phyloP scores from a whole-genome alignment of 2,329 filamentous ascomycete species.

The Penicillium sp. region DNA sequence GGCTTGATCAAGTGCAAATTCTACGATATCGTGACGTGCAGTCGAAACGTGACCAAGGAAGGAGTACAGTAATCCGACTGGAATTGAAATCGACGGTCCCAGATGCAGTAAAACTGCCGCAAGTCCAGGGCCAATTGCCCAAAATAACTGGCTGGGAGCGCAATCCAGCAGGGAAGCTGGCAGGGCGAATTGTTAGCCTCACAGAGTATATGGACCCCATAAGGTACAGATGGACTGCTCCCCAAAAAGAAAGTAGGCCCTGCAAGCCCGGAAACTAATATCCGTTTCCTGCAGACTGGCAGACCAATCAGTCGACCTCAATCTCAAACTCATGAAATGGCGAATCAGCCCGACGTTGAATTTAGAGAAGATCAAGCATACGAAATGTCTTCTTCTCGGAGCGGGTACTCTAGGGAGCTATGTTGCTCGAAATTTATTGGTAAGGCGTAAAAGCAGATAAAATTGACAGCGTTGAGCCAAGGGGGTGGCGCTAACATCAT shows the following conservation, averaged over 20 bases:
- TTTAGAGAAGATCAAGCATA: conserved; percentile 83
- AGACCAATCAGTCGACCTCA: conserved; percentile 92
- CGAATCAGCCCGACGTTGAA: conserved; percentile 85
- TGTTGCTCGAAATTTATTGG: conserved; percentile 83
- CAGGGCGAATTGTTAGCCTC: conserved; percentile 75
- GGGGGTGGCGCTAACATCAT: not conserved
- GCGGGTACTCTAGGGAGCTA: conserved; percentile 93
- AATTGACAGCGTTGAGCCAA: not conserved
- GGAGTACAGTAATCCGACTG: conserved; percentile 75
- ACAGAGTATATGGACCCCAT: conserved; percentile 91
- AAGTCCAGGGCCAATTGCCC: conserved; percentile 58
- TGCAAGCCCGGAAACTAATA: not conserved
- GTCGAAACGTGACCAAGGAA: conserved; percentile 71
- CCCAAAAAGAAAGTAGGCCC: not conserved
- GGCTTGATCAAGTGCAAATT: conserved; percentile 74
- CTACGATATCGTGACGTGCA: conserved; percentile 89
- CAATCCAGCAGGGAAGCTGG: conserved; percentile 73
- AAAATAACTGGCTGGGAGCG: conserved; percentile 97
- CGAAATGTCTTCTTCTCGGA: conserved; percentile 85
- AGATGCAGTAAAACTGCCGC: conserved; percentile 24
- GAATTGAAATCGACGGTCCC: conserved; percentile 37
- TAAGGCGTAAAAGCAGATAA: conserved; percentile 20
- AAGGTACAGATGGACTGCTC: conserved; percentile 41
- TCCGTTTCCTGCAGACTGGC: conserved; percentile 57
- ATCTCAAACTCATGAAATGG: conserved; percentile 99